These are phyloP conservation scores for Phoma sp. DNA, from an alignment of 2,329 filamentous ascomycete species.

Conservation along the genomic window DNA sequence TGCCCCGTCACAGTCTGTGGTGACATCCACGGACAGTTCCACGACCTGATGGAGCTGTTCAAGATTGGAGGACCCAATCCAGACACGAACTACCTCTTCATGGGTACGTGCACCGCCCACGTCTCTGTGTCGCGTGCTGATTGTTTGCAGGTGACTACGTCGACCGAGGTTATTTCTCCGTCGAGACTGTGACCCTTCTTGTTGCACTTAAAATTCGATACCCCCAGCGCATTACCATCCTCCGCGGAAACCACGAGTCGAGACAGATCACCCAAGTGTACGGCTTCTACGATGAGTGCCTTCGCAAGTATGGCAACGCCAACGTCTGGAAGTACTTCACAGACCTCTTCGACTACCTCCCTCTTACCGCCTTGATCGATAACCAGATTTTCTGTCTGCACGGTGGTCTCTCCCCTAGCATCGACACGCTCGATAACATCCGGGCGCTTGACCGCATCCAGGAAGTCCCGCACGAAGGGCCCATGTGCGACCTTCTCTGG, in stretches of 20 bases:
- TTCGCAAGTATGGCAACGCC: conserved; percentile 79
- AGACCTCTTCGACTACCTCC: conserved; percentile 79
- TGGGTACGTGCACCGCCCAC: conserved; percentile 66
- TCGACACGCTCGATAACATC: conserved; percentile 77
- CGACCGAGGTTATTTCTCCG: conserved; percentile 97
- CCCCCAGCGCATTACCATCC: conserved; percentile 95
- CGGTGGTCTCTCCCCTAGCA: conserved; percentile 75
- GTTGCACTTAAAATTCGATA: conserved; percentile 98
- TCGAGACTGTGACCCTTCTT: conserved; percentile 96
- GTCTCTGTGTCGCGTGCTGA: conserved; percentile 21
- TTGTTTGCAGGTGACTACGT: conserved; percentile 85
- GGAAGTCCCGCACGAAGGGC: conserved; percentile 79
- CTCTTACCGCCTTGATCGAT: conserved; percentile 75
- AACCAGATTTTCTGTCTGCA: conserved; percentile 78
- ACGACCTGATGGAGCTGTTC: conserved; percentile 99
- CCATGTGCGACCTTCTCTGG: conserved; percentile 80
- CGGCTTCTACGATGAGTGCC: conserved; percentile 80
- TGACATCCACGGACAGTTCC: conserved; percentile 99
- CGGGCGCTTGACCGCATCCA: conserved; percentile 59
- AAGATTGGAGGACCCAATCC: conserved; percentile 98
- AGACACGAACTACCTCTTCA: conserved; percentile 99
- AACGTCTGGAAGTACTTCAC: conserved; percentile 82
- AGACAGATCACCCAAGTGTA: conserved; percentile 81
- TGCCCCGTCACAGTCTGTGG: conserved; percentile 98
- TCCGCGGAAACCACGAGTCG: conserved; percentile 88